These are phyloP conservation scores for Axilococcus clingmanii DNA, from an alignment of 139 green algal species.

Conservation along the genomic window DNA sequence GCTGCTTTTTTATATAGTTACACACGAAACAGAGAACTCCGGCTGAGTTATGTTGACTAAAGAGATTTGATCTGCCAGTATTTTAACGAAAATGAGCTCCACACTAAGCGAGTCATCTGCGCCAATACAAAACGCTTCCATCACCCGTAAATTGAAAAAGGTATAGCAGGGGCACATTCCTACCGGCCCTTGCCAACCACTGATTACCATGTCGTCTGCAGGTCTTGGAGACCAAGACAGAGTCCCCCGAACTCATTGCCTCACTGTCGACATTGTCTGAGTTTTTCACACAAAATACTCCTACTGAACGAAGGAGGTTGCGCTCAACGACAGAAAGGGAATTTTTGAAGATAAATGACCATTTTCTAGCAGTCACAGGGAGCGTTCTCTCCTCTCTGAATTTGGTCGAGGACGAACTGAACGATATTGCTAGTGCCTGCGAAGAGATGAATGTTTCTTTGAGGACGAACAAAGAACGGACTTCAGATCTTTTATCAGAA, in stretches of 20 bases:
- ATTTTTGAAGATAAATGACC: conserved; percentile 55
- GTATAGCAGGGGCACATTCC: too few species aligned
- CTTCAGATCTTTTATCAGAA: conserved; percentile 41
- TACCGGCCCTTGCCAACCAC: too few species aligned
- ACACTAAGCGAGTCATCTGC: too few species aligned
- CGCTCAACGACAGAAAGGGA: conserved; percentile 67
- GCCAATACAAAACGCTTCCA: too few species aligned
- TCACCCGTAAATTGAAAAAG: too few species aligned
- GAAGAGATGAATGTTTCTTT: conserved; percentile 36
- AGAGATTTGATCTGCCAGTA: too few species aligned
- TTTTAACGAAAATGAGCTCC: too few species aligned
- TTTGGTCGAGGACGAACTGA: conserved; percentile 63
- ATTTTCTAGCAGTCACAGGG: conserved; percentile 67
- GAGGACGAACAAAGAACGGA: conserved; percentile 17
- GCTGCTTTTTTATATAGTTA: too few species aligned
- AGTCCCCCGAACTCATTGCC: conserved; percentile 67
- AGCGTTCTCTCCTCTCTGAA: conserved; percentile 63
- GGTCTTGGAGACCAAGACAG: conserved; percentile 73
- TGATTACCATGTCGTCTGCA: too few species aligned
- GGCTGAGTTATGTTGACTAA: too few species aligned
- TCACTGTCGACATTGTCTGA: conserved; percentile 61
- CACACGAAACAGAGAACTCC: too few species aligned
- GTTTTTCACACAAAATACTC: conserved; percentile 72
- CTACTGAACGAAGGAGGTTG: conserved; percentile 34
- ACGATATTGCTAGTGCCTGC: conserved; percentile 55